Evolutionary conservation across 2,329 filamentous ascomycete species (phyloP).

Genomic region (Pseudogymnoascus sp.): DNA sequence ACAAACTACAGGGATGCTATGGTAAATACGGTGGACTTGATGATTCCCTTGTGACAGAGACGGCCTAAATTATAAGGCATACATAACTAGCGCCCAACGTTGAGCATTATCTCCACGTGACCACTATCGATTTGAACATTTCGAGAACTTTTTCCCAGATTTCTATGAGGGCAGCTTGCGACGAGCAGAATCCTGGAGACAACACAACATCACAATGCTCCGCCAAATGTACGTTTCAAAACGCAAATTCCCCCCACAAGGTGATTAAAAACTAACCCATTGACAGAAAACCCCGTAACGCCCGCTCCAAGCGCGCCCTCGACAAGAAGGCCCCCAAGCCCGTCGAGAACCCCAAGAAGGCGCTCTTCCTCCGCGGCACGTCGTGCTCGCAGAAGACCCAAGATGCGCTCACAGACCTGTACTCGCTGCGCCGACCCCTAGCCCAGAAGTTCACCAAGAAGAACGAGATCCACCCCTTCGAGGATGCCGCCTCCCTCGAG

Average conservation of each 20-base stretch:
- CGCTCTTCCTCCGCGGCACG: constrained; percentile 81
- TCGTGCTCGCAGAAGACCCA: constrained; percentile 75
- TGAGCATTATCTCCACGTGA: constrained; percentile 6
- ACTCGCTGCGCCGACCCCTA: constrained; percentile 74
- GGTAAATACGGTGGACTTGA: neutral
- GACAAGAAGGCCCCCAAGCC: constrained; percentile 87
- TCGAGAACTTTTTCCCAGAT: constrained; percentile 4
- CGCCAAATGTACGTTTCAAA: constrained; percentile 25
- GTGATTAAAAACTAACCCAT: constrained; percentile 8
- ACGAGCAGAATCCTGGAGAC: constrained; percentile 8
- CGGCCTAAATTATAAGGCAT: neutral
- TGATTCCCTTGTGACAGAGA: neutral
- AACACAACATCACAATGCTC: constrained; percentile 25
- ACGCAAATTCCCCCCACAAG: neutral
- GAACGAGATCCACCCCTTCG: constrained; percentile 90
- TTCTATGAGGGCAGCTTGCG: constrained; percentile 7
- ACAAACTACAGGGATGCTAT: neutral
- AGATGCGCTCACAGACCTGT: constrained; percentile 75
- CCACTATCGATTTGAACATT: constrained; percentile 6
- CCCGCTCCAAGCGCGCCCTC: constrained; percentile 88
- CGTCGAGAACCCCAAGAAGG: constrained; percentile 81
- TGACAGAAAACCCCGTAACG: constrained; percentile 60
- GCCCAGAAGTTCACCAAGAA: constrained; percentile 94
- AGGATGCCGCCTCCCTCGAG: constrained; percentile 77
- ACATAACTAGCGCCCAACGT: neutral